Conservation (phyloP, 2,329 filamentous ascomycete species). For the Colletotrichum gigasporum region DNA sequence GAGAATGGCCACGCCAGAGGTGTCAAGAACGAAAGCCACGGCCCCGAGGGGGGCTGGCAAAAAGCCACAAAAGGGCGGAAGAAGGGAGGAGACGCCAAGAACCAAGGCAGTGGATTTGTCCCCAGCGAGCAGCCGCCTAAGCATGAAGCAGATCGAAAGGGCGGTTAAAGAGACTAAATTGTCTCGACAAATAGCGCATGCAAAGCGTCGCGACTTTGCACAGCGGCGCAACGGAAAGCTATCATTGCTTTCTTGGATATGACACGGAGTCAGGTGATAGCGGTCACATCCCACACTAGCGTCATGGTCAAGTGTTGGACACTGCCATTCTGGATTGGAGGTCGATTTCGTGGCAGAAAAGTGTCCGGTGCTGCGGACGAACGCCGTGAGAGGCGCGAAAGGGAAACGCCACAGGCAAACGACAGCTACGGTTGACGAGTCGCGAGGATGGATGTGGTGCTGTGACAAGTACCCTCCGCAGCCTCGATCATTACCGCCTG, state of each 20-base stretch:
- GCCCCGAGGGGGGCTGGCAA: conserved; percentile 63
- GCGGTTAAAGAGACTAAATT: conserved; percentile 55
- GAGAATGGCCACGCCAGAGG: conserved; percentile 64
- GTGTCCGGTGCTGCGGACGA: background rate
- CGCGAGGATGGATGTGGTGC: conserved; percentile 8
- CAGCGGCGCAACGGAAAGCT: conserved; percentile 3
- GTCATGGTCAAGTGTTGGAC: conserved; percentile 20
- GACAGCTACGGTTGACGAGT: background rate
- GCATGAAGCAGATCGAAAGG: conserved; percentile 70
- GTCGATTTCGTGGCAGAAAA: background rate
- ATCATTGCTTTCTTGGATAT: conserved; percentile 27
- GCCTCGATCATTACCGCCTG: background rate
- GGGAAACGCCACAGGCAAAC: background rate
- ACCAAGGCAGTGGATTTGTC: conserved; percentile 48
- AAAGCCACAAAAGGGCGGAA: conserved; percentile 65
- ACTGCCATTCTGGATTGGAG: conserved; percentile 25
- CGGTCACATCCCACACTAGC: background rate
- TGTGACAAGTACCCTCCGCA: conserved; percentile 6
- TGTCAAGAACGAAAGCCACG: conserved; percentile 63
- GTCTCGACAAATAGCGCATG: background rate
- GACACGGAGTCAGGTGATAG: background rate
- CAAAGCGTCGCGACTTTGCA: too few species aligned
- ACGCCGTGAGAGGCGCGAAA: background rate
- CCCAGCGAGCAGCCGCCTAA: conserved; percentile 64
- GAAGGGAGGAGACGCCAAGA: conserved; percentile 60